phyloP scores from a whole-genome alignment of 176 grass and related monocot genomes.

The Aegilops tauschii region DNA sequence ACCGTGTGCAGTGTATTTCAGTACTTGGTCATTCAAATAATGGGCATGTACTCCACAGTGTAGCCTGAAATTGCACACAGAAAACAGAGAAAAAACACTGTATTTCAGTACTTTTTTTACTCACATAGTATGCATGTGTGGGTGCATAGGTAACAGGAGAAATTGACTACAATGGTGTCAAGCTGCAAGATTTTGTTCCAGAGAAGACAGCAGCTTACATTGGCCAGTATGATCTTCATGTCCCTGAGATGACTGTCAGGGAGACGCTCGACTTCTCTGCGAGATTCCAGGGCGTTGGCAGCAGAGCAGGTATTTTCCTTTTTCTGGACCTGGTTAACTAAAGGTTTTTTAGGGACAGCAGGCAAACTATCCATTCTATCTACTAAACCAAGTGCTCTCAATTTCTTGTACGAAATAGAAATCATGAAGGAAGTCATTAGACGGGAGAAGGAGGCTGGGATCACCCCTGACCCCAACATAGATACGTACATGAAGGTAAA shows the following conservation, averaged over 20 bases:
- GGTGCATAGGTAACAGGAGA: conserved; percentile 46
- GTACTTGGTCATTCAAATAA: not conserved
- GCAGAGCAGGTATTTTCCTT: not conserved
- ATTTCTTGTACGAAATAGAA: conserved; percentile 9
- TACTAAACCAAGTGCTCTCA: not conserved
- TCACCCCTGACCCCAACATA: conserved; percentile 68
- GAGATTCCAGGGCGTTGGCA: conserved; percentile 39
- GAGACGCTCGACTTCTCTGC: conserved; percentile 78
- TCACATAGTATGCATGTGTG: not conserved
- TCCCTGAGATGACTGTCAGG: conserved; percentile 70
- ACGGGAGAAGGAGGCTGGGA: conserved; percentile 72
- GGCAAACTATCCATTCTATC: not conserved
- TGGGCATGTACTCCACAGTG: no score
- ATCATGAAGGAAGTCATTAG: conserved; percentile 70
- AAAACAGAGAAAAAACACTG: not conserved
- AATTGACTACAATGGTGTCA: conserved; percentile 54
- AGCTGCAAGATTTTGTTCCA: conserved; percentile 53
- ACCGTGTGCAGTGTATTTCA: not conserved
- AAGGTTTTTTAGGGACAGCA: not conserved
- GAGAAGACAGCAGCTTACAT: conserved; percentile 63
- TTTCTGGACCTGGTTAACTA: not conserved
- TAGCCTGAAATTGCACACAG: not conserved
- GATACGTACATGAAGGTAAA: conserved; percentile 91
- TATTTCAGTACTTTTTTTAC: not conserved
- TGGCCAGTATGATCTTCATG: conserved; percentile 58